phyloP scores from a whole-genome alignment of 1,139 yeast genomes.

The Suhomyces coccinellae region DNA sequence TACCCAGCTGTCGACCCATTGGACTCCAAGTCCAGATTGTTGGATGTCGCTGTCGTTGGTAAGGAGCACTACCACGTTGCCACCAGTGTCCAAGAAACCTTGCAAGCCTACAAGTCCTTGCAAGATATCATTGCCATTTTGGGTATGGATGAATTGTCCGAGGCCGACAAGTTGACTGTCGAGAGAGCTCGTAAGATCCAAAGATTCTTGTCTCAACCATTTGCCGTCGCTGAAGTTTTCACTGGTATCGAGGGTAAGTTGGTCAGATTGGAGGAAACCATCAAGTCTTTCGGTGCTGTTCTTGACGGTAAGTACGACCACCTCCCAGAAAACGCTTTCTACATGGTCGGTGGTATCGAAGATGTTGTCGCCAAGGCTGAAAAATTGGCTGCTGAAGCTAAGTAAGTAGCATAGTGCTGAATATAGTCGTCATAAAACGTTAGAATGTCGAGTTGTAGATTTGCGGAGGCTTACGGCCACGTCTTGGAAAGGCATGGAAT shows the following conservation, averaged over 20 bases:
- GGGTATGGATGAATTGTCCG: slow-evolving; percentile 99
- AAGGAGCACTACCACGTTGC: slow-evolving; percentile 98
- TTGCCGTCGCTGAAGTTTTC: slow-evolving; percentile 99
- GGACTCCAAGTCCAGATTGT: slow-evolving; percentile 98
- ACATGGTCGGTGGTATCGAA: slow-evolving; percentile 99
- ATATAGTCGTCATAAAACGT: slow-evolving; percentile 9
- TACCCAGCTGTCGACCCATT: slow-evolving; percentile 99
- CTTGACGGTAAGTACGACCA: slow-evolving; percentile 98
- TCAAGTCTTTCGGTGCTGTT: slow-evolving; percentile 93
- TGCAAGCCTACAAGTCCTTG: slow-evolving; percentile 99
- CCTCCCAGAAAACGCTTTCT: slow-evolving; percentile 99
- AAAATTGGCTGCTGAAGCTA: slow-evolving; percentile 93
- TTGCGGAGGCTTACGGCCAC: too few species aligned
- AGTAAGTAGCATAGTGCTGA: slow-evolving; percentile 37
- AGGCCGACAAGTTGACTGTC: slow-evolving; percentile 96
- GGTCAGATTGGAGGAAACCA: slow-evolving; percentile 94
- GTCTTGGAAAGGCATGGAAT: too few species aligned
- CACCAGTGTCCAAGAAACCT: slow-evolving; percentile 91
- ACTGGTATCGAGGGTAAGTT: slow-evolving; percentile 99
- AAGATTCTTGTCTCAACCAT: slow-evolving; percentile 99
- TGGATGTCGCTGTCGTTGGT: slow-evolving; percentile 96
- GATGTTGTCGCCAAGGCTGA: slow-evolving; percentile 98
- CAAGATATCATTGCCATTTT: slow-evolving; percentile 99
- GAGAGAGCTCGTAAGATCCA: slow-evolving; percentile 99
- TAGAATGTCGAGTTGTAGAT: slow-evolving; percentile 6